Evolutionary conservation across 495 filamentous ascomycete species (phyloP).

Genomic region (Neurospora sp.): DNA sequence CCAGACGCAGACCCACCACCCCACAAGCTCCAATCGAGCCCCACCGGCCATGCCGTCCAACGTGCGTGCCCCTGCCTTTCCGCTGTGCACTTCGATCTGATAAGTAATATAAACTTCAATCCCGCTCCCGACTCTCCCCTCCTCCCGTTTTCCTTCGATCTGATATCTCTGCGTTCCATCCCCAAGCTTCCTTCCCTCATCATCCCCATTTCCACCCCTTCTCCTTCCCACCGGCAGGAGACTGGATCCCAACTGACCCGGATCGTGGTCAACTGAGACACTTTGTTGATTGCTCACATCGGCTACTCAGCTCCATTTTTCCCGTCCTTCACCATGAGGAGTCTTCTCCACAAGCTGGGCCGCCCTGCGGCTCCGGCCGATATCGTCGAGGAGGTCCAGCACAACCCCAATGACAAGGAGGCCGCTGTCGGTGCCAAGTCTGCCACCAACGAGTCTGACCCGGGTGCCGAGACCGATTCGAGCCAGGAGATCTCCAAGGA

Average conservation of each 20-base stretch:
- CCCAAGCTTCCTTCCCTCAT: background rate
- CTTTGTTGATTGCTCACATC: background rate
- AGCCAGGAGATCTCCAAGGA: constrained; percentile 13
- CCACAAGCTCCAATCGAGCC: background rate
- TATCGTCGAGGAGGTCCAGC: constrained; percentile 10
- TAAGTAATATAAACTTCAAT: background rate
- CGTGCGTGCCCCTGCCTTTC: background rate
- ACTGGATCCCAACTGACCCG: background rate
- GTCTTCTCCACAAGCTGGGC: constrained; percentile 1
- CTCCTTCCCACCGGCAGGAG: background rate
- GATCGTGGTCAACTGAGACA: background rate
- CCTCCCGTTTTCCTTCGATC: background rate
- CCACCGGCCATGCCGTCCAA: background rate
- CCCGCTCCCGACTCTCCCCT: background rate
- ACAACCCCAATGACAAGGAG: constrained; percentile 14
- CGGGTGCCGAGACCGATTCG: constrained; percentile 5
- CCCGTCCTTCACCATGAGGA: background rate
- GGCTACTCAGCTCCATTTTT: background rate
- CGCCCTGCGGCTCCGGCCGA: constrained; percentile 1
- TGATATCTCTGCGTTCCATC: background rate
- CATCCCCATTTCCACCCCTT: background rate
- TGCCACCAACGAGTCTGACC: background rate
- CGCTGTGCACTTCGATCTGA: background rate
- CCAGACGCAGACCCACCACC: background rate
- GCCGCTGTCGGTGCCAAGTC: background rate